Conservation (phyloP, 805 yeast species). For the Pichia paraexigua region DNA sequence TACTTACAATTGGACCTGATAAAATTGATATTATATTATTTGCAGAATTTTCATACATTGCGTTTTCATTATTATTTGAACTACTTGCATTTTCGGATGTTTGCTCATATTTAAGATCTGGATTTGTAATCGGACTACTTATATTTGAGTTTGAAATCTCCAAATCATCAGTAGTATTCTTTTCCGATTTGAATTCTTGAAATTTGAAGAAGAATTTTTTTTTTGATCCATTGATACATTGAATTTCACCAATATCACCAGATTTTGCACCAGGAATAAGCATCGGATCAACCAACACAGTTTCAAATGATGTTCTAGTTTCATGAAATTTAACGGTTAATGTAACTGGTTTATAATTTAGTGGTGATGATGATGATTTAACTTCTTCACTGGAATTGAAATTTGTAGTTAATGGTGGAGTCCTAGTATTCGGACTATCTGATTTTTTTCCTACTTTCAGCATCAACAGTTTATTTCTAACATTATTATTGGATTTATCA, state of each 20-base stretch:
- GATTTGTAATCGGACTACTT: slow-evolving; percentile 5
- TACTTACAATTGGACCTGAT: slow-evolving; percentile 50
- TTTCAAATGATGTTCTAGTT: slow-evolving; percentile 44
- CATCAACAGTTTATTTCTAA: not conserved
- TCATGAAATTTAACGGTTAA: slow-evolving; percentile 60
- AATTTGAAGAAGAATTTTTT: slow-evolving; percentile 40
- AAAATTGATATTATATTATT: slow-evolving; percentile 43
- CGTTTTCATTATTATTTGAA: not conserved
- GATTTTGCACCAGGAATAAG: slow-evolving; percentile 54
- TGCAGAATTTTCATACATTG: slow-evolving; percentile 8
- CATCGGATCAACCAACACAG: slow-evolving; percentile 54
- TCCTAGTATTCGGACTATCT: not conserved
- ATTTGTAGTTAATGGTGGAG: not conserved
- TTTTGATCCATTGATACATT: slow-evolving; percentile 32
- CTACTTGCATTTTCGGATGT: not conserved
- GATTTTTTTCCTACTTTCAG: not conserved
- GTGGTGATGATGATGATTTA: not conserved
- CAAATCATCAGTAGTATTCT: not conserved
- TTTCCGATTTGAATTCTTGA: slow-evolving; percentile 18
- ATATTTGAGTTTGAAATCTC: not conserved
- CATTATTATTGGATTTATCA: not conserved
- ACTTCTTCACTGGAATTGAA: not conserved
- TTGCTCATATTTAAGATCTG: not conserved
- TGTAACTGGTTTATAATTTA: slow-evolving; percentile 29
- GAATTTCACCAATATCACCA: slow-evolving; percentile 74